phyloP scores from a whole-genome alignment of 2,329 filamentous ascomycete species.

The Xylaria multiplex region DNA sequence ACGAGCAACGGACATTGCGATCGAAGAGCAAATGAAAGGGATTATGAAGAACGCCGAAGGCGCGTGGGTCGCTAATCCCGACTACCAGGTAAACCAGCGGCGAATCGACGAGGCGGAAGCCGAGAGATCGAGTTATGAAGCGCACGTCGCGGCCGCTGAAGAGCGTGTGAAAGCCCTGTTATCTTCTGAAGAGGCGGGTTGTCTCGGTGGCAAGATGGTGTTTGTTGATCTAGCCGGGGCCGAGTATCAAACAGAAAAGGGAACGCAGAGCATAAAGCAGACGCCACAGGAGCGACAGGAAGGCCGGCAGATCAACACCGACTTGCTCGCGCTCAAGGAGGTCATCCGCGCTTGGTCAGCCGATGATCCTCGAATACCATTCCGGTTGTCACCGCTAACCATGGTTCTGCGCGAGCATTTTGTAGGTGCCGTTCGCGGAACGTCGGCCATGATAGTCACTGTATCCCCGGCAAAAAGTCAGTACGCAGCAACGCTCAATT shows the following conservation, averaged over 20 bases:
- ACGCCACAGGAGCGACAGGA: constrained; percentile 6
- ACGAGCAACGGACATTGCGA: constrained; percentile 1
- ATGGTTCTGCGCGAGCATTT: constrained; percentile 13
- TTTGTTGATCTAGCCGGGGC: constrained; percentile 2
- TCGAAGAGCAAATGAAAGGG: constrained; percentile 8
- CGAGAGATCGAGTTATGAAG: background rate
- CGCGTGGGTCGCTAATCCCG: constrained; percentile 1
- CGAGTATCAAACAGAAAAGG: constrained; percentile 3
- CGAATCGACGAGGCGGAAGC: constrained; percentile 4
- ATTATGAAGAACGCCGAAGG: background rate
- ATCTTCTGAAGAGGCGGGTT: background rate
- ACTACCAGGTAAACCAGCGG: constrained; percentile 4
- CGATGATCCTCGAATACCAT: background rate
- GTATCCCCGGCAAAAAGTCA: background rate
- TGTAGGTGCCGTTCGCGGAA: background rate
- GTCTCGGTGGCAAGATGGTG: constrained; percentile 13
- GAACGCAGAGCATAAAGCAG: background rate
- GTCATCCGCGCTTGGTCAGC: constrained; percentile 11
- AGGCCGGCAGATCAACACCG: constrained; percentile 11
- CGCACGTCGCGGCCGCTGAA: background rate
- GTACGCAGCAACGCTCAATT: constrained; percentile 3
- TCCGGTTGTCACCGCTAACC: constrained; percentile 4
- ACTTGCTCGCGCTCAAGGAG: constrained; percentile 5
- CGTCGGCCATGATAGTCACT: constrained; percentile 4
- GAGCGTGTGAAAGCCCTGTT: background rate